Conservation (phyloP, 140 eudicot genomes). For the Senecio squalidus region DNA sequence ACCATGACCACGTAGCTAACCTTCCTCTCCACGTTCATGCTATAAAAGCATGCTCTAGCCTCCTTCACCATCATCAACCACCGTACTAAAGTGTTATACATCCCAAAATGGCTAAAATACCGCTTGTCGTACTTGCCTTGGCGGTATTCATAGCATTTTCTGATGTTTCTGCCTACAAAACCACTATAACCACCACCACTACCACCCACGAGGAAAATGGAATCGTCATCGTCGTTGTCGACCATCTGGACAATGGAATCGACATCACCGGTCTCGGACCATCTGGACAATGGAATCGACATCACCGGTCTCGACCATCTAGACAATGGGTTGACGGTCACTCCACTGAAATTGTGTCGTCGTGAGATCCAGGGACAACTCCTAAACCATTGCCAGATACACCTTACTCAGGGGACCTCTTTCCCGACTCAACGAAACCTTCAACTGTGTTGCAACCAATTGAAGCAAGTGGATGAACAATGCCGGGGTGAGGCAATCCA, state of each 20-base stretch:
- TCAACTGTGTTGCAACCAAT: constrained; percentile 3
- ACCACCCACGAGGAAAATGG: not conserved
- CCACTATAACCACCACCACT: not conserved
- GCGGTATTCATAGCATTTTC: not conserved
- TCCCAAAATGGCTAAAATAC: not conserved
- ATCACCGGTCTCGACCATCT: no score
- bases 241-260: no score
- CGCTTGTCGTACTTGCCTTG: not conserved
- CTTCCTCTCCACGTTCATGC: constrained; percentile 4
- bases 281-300: no score
- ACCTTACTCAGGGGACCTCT: not conserved
- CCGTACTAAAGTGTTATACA: no score
- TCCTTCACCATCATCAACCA: not conserved
- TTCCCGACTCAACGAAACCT: not conserved
- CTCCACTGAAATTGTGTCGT: not conserved
- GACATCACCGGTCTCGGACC: no score
- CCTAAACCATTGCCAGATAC: not conserved
- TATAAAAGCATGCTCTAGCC: not conserved
- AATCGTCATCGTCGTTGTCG: not conserved
- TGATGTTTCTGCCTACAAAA: not conserved
- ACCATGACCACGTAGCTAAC: not conserved
- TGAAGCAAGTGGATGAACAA: not conserved
- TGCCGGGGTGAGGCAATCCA: constrained; percentile 10
- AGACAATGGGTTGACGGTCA: no score
- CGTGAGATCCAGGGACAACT: not conserved